Conservation (phyloP, 2,329 filamentous ascomycete genomes). For the Ramichloridium luteum region DNA sequence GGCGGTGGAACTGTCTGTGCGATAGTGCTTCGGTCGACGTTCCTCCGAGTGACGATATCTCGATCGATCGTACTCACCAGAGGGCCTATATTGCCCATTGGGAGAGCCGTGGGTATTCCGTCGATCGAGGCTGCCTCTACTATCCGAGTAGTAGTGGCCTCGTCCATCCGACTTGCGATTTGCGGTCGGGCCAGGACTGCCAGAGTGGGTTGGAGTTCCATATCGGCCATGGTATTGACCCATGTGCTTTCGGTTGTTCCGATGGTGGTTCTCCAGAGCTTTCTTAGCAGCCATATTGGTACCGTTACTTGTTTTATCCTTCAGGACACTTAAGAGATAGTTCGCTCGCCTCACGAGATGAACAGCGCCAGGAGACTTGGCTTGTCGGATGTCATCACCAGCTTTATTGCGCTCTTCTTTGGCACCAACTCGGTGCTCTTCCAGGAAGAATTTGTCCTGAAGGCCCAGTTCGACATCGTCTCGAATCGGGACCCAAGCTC, state of each 20-base stretch:
- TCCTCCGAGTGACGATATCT: constrained; percentile 45
- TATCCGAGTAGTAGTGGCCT: constrained; percentile 21
- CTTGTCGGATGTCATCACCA: constrained; percentile 54
- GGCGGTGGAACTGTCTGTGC: constrained; percentile 26
- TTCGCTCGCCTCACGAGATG: constrained; percentile 90
- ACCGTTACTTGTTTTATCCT: constrained; percentile 56
- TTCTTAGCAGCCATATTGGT: constrained; percentile 64
- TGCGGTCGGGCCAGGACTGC: constrained; percentile 53
- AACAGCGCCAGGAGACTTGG: constrained; percentile 91
- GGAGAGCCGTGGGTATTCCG: constrained; percentile 31
- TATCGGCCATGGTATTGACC: constrained; percentile 43
- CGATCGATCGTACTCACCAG: constrained; percentile 32
- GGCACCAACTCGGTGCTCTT: constrained; percentile 96
- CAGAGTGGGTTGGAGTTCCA: constrained; percentile 49
- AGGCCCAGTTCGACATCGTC: constrained; percentile 82
- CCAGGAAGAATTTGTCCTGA: constrained; percentile 83
- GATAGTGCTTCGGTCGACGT: constrained; percentile 27
- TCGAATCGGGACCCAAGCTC: constrained; percentile 87
- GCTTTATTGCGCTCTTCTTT: constrained; percentile 80
- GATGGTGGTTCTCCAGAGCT: constrained; percentile 82
- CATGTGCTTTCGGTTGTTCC: constrained; percentile 74
- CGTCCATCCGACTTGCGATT: constrained; percentile 25
- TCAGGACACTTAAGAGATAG: constrained; percentile 88
- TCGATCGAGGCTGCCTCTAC: constrained; percentile 28
- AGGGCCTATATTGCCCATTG: constrained; percentile 29